phyloP scores from a whole-genome alignment of 345 rosid species.

The Brassica juncea region DNA sequence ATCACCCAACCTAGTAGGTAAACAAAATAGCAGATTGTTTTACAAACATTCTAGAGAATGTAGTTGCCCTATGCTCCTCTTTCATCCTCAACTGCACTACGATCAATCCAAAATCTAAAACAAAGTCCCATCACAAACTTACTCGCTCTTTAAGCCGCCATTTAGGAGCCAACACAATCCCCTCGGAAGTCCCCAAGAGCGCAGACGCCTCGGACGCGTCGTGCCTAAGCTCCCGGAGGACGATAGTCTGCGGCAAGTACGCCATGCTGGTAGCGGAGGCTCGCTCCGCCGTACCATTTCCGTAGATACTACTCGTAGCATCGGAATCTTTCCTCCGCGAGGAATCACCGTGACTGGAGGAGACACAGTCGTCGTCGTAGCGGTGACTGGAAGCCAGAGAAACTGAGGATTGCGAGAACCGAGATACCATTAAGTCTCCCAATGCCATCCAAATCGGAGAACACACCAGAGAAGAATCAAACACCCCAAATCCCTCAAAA shows the following conservation, averaged over 20 bases:
- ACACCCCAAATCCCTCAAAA: slow-evolving; percentile 25
- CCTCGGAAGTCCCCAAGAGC: slow-evolving; percentile 73
- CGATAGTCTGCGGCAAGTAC: slow-evolving; percentile 80
- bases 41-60: slow-evolving; percentile 17
- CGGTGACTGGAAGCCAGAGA: slow-evolving; percentile 66
- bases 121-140: slow-evolving; percentile 42
- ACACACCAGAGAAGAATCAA: slow-evolving; percentile 13
- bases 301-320: slow-evolving; percentile 61
- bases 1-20: not conserved
- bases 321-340: slow-evolving; percentile 71
- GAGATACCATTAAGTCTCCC: slow-evolving; percentile 95
- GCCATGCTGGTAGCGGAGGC: slow-evolving; percentile 65
- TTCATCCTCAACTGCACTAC: slow-evolving; percentile 19
- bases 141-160: slow-evolving; percentile 99
- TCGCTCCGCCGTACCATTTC: slow-evolving; percentile 43
- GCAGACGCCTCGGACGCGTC: slow-evolving; percentile 76
- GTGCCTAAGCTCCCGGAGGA: slow-evolving; percentile 87
- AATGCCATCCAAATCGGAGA: slow-evolving; percentile 88
- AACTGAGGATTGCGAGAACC: slow-evolving; percentile 81
- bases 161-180: slow-evolving; percentile 60
- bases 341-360: slow-evolving; percentile 55
- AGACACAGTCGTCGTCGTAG: slow-evolving; percentile 57
- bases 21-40: slow-evolving; percentile 5
- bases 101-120: slow-evolving; percentile 8
- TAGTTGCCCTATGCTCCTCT: not conserved